Evolutionary conservation across 176 grass and related monocot genomes (phyloP).

Genomic region (Musa itinerans): DNA sequence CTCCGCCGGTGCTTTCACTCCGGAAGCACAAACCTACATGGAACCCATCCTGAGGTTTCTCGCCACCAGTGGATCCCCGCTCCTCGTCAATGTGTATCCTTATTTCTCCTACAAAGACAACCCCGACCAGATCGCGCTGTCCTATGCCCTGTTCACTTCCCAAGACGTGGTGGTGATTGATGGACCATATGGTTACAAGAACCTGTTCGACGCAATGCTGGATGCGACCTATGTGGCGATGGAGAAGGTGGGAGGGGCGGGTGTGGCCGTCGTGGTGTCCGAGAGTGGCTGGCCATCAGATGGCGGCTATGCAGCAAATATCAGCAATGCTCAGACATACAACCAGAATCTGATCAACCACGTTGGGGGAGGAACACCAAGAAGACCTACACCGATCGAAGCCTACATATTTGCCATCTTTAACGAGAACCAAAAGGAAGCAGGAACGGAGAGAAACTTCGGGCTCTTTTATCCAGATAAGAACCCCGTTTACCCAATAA

Average conservation of each 20-base stretch:
- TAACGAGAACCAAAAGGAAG: neutral
- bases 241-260: neutral
- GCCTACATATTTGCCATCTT: neutral
- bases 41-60: neutral
- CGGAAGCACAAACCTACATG: neutral
- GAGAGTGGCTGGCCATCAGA: constrained; percentile 11
- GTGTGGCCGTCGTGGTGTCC: neutral
- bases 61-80: neutral
- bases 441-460: neutral
- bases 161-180: neutral
- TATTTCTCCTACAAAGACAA: neutral
- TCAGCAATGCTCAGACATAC: neutral
- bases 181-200: neutral
- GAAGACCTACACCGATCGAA: neutral
- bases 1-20: neutral
- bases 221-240: constrained; percentile 1
- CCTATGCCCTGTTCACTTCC: neutral
- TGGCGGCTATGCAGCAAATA: neutral
- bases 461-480: neutral
- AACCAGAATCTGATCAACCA: constrained; percentile 3
- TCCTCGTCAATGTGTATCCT: constrained; percentile 4
- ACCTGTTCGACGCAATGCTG: constrained; percentile 4
- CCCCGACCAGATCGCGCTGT: neutral
- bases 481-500: no score
- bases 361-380: neutral